Base-by-base conservation (phyloP, 805 yeast species). In the Clavispora phyllophila region DNA sequence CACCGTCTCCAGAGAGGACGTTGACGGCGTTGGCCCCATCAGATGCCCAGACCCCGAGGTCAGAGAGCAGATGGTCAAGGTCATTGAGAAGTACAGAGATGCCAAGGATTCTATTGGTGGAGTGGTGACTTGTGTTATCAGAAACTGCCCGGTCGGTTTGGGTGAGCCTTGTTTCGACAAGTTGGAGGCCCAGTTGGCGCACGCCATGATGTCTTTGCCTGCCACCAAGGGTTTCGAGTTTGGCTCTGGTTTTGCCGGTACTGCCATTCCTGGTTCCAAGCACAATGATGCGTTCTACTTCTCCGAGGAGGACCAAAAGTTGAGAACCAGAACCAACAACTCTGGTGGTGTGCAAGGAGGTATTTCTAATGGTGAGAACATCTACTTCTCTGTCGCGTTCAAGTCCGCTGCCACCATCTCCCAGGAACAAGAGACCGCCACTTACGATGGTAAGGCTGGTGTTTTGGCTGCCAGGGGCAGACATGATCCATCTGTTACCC, bases 311-410 rank as follows among this genome's bases (percentile, higher is more conserved):
- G 61, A 76, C 10, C 79, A 82, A 22, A 76, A 74, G 57, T 73
- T 93, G 60, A 84, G 91, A 65, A 93, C 99, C 20, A 75, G 63
- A 55, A 90, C 98, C 15, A 93, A 93, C 72, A 82, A 84, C 66
- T 86, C 96, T 14, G 99, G 98, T 56, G 99, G 99, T 69, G 80
- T 89, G 49, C 99, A 93, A 73, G 99, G 99, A 60, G 99, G 99
- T 60, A 93, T 93, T 60, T 72, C 96, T 40, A 93, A 93, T 62
- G 99, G 99, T 55, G 99, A 93, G 67, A 76, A 86, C 67, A 86
- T 93, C 58, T 93, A 85, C 72, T 93, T 93, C 66, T 84, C 87
- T 20, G 91, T 93, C 36, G 97, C 98, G 3, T 93, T 93, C 80
- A 93, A 93, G 72, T 90, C 98, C 2, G 97, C 96, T 14, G 99